Evolutionary conservation across 768 basidiomycete species (phyloP).

Genomic region (Tricholoma furcatifolium): DNA sequence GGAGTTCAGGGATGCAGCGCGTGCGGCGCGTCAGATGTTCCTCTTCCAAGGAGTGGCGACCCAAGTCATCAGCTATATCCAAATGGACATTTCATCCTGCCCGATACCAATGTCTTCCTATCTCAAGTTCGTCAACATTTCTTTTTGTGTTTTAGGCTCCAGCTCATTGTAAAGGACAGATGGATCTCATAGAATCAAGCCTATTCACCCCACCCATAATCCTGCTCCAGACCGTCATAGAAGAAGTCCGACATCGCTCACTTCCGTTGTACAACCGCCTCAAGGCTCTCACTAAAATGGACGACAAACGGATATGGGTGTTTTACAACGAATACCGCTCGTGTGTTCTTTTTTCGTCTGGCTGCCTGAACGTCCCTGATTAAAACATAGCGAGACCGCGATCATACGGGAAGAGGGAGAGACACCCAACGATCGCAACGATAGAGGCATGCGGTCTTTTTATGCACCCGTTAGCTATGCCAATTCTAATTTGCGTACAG

Average conservation of each 20-base stretch:
- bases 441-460: conserved; percentile 62
- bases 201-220: conserved; percentile 80
- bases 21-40: conserved; percentile 47
- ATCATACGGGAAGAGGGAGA: conserved; percentile 75
- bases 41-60: conserved; percentile 62
- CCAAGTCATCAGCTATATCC: conserved; percentile 53
- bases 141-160: conserved; percentile 1
- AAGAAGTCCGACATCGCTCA: conserved; percentile 94
- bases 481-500: conserved; percentile 35
- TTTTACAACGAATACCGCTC: conserved; percentile 87
- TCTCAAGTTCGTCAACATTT: conserved; percentile 67
- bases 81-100: conserved; percentile 77
- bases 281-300: conserved; percentile 78
- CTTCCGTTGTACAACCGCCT: conserved; percentile 91
- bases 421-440: conserved; percentile 92
- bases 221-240: conserved; percentile 91
- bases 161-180: conserved; percentile 44
- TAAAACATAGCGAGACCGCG: conserved; percentile 69
- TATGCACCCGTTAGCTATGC: not conserved
- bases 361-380: not conserved
- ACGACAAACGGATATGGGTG: conserved; percentile 82
- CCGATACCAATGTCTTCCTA: conserved; percentile 95
- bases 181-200: conserved; percentile 88
- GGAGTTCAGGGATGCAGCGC: conserved; percentile 70
- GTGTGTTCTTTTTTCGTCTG: conserved; percentile 42